Base-by-base conservation (phyloP, 2,329 filamentous ascomycete species). In the Aspergillus sclerotialis region DNA sequence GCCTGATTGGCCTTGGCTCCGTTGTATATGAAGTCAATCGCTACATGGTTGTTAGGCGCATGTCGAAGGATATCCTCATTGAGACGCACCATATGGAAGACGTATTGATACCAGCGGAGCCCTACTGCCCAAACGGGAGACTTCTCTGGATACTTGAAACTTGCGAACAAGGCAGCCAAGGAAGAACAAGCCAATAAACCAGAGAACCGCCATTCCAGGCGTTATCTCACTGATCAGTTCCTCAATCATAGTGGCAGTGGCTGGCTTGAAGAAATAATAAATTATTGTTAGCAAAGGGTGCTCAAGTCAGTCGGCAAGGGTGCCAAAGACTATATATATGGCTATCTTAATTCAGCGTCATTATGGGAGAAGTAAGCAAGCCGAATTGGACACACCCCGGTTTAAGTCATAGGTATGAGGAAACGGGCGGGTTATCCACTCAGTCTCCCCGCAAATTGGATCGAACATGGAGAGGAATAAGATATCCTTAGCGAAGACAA, bases 21-120 rank as follows among this genome's bases (percentile, higher is more conserved):
- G n/a, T 61, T 53, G 48, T 64, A 68, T 19, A 88, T 62, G 39
- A 86, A 67, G 44, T 84, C 82, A 27, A 89, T 44, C 30, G 80
- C 83, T 81, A 39, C 9, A n/a, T 10, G 11, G 7, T 30, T n/a
- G 31, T 47, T 26, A 49, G 40, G 17, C 23, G 12, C 24, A 21
- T 25, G 8, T 10, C 11, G 11, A 12, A 12, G 4, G 11, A 13
- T 3, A 7, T 6, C 2, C 11, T 12, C 14, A 12, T 3, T 28
- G 16, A 13, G 28, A 46, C 55, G 26, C 38, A 61, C 60, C 58
- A 29, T 63, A 54, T 23, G 63, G 63, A 23, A 64, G 47, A 33
- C 45, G 53, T 17, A 56, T 56, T 5, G 33, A 41, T 11, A 64
- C 43, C 19, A 44, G 48, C 9, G 62, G 60, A 11, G 62, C 58